These are phyloP conservation scores for Trypanosoma avium DNA, from an alignment of 208 protist genomes.

Conservation along the genomic window DNA sequence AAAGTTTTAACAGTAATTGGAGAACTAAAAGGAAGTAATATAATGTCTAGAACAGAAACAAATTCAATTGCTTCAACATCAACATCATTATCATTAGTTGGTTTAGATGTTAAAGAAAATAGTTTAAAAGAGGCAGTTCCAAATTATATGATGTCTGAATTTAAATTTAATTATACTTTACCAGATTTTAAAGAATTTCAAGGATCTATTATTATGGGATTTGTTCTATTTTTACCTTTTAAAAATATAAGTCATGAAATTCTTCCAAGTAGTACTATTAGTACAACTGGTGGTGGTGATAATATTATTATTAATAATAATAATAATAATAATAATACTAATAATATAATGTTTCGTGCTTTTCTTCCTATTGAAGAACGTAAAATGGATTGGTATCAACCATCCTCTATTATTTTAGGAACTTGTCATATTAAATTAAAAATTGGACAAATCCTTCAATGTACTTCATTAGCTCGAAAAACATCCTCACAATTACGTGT, in stretches of 20 bases:
- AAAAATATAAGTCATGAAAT: neutral
- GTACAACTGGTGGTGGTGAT: neutral
- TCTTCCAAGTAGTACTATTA: too few relatives aligned
- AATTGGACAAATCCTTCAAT: slow-evolving; percentile 40
- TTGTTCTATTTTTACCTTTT: slow-evolving; percentile 28
- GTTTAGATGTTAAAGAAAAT: too few relatives aligned
- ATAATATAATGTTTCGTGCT: slow-evolving; percentile 23
- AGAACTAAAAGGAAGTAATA: neutral
- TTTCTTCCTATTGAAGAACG: slow-evolving; percentile 8
- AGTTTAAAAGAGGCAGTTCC: slow-evolving; percentile 3
- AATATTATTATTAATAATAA: neutral
- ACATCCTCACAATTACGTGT: slow-evolving; percentile 55
- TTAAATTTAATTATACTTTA: slow-evolving; percentile 32
- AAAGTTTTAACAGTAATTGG: slow-evolving; percentile 8
- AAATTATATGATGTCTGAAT: slow-evolving; percentile 25
- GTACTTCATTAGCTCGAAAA: slow-evolving; percentile 46
- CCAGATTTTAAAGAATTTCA: slow-evolving; percentile 24
- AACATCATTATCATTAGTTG: neutral
- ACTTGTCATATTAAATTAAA: slow-evolving; percentile 47
- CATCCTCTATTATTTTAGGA: slow-evolving; percentile 31
- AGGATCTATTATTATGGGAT: slow-evolving; percentile 17
- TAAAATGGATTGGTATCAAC: slow-evolving; percentile 5
- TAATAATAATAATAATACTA: slow-evolving; percentile 7
- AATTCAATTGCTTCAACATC: too few relatives aligned
- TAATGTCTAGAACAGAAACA: too few relatives aligned